These are phyloP conservation scores for Hypoxylon sp. DNA, from an alignment of 2,329 filamentous ascomycete genomes.

Conservation along the genomic window DNA sequence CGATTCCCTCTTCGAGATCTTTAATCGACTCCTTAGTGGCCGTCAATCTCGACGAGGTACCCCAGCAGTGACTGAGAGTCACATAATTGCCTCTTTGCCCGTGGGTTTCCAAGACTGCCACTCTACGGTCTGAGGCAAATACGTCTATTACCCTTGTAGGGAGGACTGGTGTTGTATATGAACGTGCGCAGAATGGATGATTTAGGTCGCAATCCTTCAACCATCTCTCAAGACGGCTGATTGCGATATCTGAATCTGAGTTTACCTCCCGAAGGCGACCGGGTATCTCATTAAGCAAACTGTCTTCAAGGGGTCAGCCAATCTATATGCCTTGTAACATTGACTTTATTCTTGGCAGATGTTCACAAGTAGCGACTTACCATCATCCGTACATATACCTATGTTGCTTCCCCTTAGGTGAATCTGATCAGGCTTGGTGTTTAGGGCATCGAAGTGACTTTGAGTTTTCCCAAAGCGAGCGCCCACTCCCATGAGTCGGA, in stretches of 20 bases:
- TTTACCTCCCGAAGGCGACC: constrained; percentile 28
- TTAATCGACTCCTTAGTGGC: constrained; percentile 29
- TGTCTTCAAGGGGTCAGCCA: constrained; percentile 22
- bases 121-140: constrained; percentile 15
- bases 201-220: constrained; percentile 25
- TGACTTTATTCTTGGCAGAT: neutral
- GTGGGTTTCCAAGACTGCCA: constrained; percentile 8
- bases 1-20: constrained; percentile 25
- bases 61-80: constrained; percentile 30
- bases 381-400: constrained; percentile 22
- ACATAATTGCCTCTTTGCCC: constrained; percentile 27
- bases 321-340: neutral
- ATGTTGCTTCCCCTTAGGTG: constrained; percentile 20
- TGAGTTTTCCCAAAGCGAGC: constrained; percentile 27
- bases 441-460: constrained; percentile 27
- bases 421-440: constrained; percentile 17
- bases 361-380: constrained; percentile 10
- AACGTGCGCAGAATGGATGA: constrained; percentile 25
- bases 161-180: constrained; percentile 13
- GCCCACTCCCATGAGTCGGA: constrained; percentile 27
- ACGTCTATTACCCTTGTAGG: constrained; percentile 35
- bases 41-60: constrained; percentile 29
- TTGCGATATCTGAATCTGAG: constrained; percentile 24
- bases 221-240: constrained; percentile 28
- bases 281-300: constrained; percentile 19